Evolutionary conservation across 1,139 yeast genomes (phyloP).

Genomic region (Magnusiomyces ingens): DNA sequence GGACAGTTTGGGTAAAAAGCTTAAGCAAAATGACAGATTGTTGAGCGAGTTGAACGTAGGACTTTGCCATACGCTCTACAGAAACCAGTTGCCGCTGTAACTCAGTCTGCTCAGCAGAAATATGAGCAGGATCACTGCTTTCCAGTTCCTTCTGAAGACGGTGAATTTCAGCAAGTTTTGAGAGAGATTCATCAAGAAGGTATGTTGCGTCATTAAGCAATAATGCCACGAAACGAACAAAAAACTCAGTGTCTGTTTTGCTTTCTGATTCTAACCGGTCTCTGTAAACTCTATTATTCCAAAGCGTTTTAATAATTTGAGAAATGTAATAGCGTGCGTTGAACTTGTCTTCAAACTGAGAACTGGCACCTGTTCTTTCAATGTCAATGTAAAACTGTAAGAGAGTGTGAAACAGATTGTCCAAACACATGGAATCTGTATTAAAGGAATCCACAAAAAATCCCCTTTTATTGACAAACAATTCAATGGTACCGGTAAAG

Average conservation of each 20-base stretch:
- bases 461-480: constrained; percentile 49
- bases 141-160: constrained; percentile 53
- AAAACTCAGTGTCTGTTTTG: constrained; percentile 43
- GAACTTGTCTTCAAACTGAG: constrained; percentile 94
- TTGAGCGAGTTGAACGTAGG: constrained; percentile 76
- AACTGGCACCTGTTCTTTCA: constrained; percentile 91
- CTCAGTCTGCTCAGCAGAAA: constrained; percentile 4
- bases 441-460: constrained; percentile 62
- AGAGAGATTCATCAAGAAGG: constrained; percentile 81
- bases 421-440: constrained; percentile 52
- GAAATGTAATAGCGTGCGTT: constrained; percentile 85
- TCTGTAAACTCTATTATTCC: constrained; percentile 68
- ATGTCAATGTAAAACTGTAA: constrained; percentile 89
- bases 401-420: constrained; percentile 71
- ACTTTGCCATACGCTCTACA: constrained; percentile 72
- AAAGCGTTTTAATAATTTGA: constrained; percentile 70
- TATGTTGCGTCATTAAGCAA: constrained; percentile 92
- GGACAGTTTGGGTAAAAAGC: constrained; percentile 78
- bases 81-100: constrained; percentile 38
- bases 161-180: constrained; percentile 73
- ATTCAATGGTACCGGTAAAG: constrained; percentile 58
- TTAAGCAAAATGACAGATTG: constrained; percentile 75
- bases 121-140: not conserved
- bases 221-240: constrained; percentile 86
- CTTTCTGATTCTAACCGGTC: constrained; percentile 65